phyloP scores from a whole-genome alignment of 2,329 filamentous ascomycete species.

The Stemphylium lycopersici region DNA sequence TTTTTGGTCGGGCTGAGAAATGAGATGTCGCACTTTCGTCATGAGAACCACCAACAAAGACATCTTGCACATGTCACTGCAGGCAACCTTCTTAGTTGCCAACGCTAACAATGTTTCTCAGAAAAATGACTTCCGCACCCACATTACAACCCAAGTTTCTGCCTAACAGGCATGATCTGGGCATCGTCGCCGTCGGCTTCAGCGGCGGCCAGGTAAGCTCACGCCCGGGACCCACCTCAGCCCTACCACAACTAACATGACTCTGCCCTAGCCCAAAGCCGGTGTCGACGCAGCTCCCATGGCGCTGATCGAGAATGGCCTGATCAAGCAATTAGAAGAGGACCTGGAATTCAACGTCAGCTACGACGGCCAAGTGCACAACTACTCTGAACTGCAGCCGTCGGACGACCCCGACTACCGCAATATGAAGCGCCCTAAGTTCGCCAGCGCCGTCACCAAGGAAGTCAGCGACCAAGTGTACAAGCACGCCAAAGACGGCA shows the following conservation, averaged over 20 bases:
- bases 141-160: slow-evolving; percentile 77
- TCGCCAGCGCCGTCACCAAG: slow-evolving; percentile 83
- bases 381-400: slow-evolving; percentile 78
- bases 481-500: slow-evolving; percentile 78
- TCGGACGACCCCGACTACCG: slow-evolving; percentile 77
- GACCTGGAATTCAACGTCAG: slow-evolving; percentile 89
- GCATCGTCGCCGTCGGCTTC: slow-evolving; percentile 93
- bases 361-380: slow-evolving; percentile 82
- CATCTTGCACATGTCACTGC: not conserved
- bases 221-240: slow-evolving; percentile 3
- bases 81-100: not conserved
- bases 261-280: slow-evolving; percentile 71
- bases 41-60: slow-evolving; percentile 4
- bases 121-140: slow-evolving; percentile 61
- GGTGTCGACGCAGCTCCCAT: slow-evolving; percentile 91
- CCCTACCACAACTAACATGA: slow-evolving; percentile 2
- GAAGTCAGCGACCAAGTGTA: slow-evolving; percentile 85
- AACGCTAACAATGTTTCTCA: slow-evolving; percentile 4
- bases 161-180: slow-evolving; percentile 76
- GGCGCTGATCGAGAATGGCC: slow-evolving; percentile 85
- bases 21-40: slow-evolving; percentile 1
- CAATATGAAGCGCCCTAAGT: slow-evolving; percentile 90
- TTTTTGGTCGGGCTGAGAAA: not conserved
- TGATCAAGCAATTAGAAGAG: slow-evolving; percentile 79
- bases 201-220: slow-evolving; percentile 85